These are phyloP conservation scores for Gossypium lobatum DNA, from an alignment of 441 rosid genomes.

Conservation along the genomic window DNA sequence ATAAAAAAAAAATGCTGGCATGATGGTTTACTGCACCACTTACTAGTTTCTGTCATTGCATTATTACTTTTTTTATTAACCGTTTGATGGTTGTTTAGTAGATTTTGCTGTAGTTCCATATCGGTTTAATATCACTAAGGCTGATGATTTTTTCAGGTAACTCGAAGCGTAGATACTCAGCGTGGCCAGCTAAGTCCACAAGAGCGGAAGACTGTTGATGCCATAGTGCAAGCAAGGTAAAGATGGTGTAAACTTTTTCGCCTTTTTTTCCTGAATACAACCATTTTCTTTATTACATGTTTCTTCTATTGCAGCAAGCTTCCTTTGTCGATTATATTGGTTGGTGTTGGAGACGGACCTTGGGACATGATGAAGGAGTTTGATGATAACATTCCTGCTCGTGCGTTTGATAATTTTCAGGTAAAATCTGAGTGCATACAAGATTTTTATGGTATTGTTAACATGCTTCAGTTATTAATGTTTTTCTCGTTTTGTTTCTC, in stretches of 20 bases:
- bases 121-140: neutral
- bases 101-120: neutral
- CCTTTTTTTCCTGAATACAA: conserved; percentile 2
- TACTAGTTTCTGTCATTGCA: neutral
- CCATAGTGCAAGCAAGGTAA: conserved; percentile 56
- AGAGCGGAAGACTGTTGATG: conserved; percentile 68
- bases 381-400: conserved; percentile 66
- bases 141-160: conserved; percentile 41
- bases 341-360: conserved; percentile 82
- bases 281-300: conserved; percentile 14
- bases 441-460: neutral
- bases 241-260: neutral
- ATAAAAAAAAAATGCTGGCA: neutral
- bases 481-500: neutral
- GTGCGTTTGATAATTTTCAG: conserved; percentile 82
- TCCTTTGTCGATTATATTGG: conserved; percentile 62
- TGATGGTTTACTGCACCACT: neutral
- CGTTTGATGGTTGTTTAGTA: neutral
- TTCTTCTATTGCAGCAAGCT: conserved; percentile 41
- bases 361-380: conserved; percentile 83
- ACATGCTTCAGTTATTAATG: neutral
- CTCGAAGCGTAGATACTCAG: conserved; percentile 59
- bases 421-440: conserved; percentile 19
- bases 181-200: conserved; percentile 56
- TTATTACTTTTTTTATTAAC: neutral